Conservation (phyloP, 1,284 basidiomycete genomes). For the Anthracocystis setariae region DNA sequence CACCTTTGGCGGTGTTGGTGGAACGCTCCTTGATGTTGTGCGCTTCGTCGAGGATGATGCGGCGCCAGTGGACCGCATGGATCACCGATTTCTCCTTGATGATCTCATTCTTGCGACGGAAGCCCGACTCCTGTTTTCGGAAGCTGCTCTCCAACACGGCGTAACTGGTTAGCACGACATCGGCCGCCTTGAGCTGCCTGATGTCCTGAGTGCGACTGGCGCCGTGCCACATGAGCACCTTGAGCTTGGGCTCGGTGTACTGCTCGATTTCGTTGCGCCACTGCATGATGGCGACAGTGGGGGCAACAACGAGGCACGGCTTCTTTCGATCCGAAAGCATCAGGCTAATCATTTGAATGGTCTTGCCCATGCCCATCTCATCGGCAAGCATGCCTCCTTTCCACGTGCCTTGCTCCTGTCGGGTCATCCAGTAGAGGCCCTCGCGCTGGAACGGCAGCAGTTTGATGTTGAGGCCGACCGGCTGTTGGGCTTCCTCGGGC, state of each 20-base stretch:
- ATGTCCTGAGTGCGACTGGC: constrained; percentile 72
- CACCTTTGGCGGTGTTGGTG: constrained; percentile 94
- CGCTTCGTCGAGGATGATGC: constrained; percentile 88
- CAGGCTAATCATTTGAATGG: constrained; percentile 94
- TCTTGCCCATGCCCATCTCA: constrained; percentile 94
- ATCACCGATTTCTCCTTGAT: constrained; percentile 88
- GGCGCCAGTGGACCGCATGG: constrained; percentile 87
- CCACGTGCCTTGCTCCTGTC: constrained; percentile 90
- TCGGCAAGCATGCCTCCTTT: constrained; percentile 92
- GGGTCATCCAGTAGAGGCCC: constrained; percentile 92
- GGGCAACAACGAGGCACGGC: constrained; percentile 89
- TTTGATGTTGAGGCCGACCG: constrained; percentile 74
- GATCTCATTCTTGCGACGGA: constrained; percentile 84
- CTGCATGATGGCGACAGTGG: constrained; percentile 96
- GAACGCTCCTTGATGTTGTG: constrained; percentile 90
- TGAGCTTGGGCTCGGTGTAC: constrained; percentile 69
- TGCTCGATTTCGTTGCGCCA: constrained; percentile 93
- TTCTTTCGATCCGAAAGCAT: constrained; percentile 81
- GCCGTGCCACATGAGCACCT: constrained; percentile 92
- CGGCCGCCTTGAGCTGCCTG: constrained; percentile 80
- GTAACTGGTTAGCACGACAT: constrained; percentile 75
- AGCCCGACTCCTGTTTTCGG: constrained; percentile 90
- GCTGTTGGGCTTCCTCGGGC: constrained; percentile 76
- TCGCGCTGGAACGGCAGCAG: constrained; percentile 83
- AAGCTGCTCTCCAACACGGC: constrained; percentile 91